Evolutionary conservation across 257 asterid genomes (phyloP), one percentile per base, ranked within the genome.

Genomic region (Solanum tarapatanum): DNA sequence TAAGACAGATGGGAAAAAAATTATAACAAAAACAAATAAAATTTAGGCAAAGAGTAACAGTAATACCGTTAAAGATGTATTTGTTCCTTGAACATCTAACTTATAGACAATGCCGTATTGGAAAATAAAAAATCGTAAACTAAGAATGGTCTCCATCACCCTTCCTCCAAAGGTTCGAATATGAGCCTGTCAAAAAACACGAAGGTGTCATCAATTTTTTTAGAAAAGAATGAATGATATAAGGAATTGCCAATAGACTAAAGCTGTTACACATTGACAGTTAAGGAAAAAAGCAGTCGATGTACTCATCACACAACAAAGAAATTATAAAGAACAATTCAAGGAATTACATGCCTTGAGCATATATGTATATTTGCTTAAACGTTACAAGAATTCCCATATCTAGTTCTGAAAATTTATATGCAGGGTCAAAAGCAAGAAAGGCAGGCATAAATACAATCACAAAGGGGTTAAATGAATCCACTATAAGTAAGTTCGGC

Each of bases 41-140:
- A 17, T 33, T 72, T 37, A 70, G 77, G 39, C 35, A 30, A 74
- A 76, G 84, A 72, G 86, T 68, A 69, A 88, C 73, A 85, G 74
- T 68, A 64, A 83, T 94, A 97, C 99, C 93, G 98, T 87, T 58
- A 97, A 92, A 37, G 99, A 95, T 82, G 98, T 95, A 91, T 94
- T 32, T 21, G 88, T 64, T 86, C 94, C 97, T 91, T 97, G 96
- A 80, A 94, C 87, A 64, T 92, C 3, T 86, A 97, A 88, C 94
- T 97, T 96, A 95, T 97, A 97, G 30, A 97, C 94, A 80, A 97
- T 80, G 51, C 99, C 99, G 85, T 92, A 97, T 92, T 97, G 99
- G 96, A 97, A 94, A 60, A 97, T 90, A 92, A 97, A 96, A 92
- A 97, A 97, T 45, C 99, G 93, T 48, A 97, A 90, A 91, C 99